A percentile compares a stretch with the other conserved stretches of the same genome.
phyloP scores from a whole-genome alignment of 2,329 filamentous ascomycete genomes.

The Beauveria brongniartii region DNA sequence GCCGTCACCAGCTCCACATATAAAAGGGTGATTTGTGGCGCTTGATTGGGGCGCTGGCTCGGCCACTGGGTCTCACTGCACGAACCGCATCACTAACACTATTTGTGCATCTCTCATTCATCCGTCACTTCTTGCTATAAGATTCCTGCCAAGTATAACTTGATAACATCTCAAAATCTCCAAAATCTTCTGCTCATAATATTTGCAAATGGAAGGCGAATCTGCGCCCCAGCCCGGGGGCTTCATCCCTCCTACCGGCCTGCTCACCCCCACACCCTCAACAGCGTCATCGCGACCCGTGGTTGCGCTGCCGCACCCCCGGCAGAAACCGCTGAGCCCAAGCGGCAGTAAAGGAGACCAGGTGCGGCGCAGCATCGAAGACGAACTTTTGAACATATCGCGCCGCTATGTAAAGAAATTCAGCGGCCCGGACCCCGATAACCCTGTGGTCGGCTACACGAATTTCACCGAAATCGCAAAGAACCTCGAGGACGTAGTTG shows the following conservation, averaged over 20 bases:
- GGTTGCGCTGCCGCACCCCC: conserved; percentile 45
- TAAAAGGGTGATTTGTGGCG: conserved; percentile 7
- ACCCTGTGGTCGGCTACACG: conserved; percentile 44
- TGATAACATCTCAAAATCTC: background rate
- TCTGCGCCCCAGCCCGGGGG: conserved; percentile 33
- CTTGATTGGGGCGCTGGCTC: background rate
- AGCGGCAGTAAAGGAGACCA: conserved; percentile 54
- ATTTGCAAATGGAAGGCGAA: conserved; percentile 19
- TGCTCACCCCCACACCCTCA: conserved; percentile 49
- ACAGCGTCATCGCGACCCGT: conserved; percentile 32
- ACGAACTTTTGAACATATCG: conserved; percentile 43
- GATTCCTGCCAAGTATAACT: background rate
- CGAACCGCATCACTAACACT: conserved; percentile 5
- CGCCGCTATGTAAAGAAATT: conserved; percentile 56
- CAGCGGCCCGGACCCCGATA: conserved; percentile 34
- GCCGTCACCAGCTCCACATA: conserved; percentile 5
- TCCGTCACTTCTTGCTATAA: background rate
- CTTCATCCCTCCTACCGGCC: conserved; percentile 37
- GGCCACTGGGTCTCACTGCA: background rate
- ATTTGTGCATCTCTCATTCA: background rate
- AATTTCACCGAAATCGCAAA: conserved; percentile 62
- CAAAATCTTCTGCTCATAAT: background rate
- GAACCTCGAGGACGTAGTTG: conserved; percentile 67
- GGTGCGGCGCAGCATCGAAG: conserved; percentile 49
- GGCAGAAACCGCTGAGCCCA: conserved; percentile 41